A percentile compares a stretch with the other conserved stretches of the same genome.
Conservation (phyloP, 371 early-diverging fungal species). For the Thermomucor indicae-seudaticae region DNA sequence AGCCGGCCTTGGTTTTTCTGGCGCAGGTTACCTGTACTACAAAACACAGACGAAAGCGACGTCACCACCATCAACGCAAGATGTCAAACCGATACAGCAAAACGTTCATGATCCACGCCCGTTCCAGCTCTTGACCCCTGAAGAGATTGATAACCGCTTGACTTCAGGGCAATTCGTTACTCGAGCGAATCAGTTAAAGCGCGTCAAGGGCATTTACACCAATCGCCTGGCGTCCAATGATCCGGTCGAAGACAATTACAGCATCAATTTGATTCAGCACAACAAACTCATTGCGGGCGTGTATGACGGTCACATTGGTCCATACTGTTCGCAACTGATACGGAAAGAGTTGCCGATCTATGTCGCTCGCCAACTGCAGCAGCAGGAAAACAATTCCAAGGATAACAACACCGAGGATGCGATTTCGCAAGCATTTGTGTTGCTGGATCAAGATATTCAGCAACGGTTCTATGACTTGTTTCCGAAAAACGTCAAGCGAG, state of each 20-base stretch:
- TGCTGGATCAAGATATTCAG: conserved; percentile 56
- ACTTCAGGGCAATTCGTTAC: conserved; percentile 27
- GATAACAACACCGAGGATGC: conserved; percentile 17
- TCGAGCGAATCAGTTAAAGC: conserved; percentile 2
- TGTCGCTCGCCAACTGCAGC: conserved; percentile 29
- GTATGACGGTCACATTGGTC: conserved; percentile 49
- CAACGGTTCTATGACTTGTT: conserved; percentile 50
- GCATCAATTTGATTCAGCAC: conserved; percentile 22
- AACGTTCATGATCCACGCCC: conserved; percentile 27
- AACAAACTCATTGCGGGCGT: conserved; percentile 40
- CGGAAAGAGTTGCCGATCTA: conserved; percentile 39
- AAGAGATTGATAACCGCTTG: conserved; percentile 27
- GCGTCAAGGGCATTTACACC: conserved; percentile 32
- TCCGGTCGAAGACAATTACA: conserved; percentile 45
- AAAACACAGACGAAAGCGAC: conserved; percentile 1
- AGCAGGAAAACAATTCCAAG: background rate
- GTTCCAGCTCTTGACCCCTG: conserved; percentile 20
- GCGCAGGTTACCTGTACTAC: conserved; percentile 20
- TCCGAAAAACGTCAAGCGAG: conserved; percentile 25
- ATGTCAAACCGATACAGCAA: background rate
- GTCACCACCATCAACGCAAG: background rate
- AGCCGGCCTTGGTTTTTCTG: conserved; percentile 21
- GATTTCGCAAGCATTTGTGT: conserved; percentile 50
- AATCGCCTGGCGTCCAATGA: conserved; percentile 39
- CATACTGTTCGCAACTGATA: conserved; percentile 34